phyloP scores from a whole-genome alignment of 352 stramenopile genomes.

The Phytophthora aleatoria region DNA sequence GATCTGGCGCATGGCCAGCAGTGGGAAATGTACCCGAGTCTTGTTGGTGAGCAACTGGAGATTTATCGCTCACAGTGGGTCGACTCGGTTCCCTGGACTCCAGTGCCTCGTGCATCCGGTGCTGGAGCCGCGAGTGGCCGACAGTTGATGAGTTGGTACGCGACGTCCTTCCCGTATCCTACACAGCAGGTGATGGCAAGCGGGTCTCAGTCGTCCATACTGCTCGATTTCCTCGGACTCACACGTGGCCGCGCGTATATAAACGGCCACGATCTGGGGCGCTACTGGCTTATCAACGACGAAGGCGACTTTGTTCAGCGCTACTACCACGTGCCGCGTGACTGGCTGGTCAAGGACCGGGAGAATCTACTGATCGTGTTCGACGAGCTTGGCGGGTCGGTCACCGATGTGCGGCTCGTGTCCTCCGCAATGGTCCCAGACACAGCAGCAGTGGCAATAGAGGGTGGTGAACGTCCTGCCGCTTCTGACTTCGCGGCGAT shows the following conservation, averaged over 20 bases:
- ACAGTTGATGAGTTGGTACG: conserved; percentile 59
- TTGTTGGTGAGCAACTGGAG: conserved; percentile 70
- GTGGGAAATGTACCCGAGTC: conserved; percentile 65
- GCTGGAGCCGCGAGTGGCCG: conserved; percentile 6
- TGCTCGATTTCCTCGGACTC: conserved; percentile 63
- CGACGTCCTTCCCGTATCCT: conserved; percentile 46
- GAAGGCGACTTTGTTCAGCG: conserved; percentile 62
- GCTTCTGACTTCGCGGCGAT: background rate
- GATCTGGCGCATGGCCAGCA: conserved; percentile 29
- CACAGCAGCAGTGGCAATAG: conserved; percentile 3
- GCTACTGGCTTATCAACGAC: conserved; percentile 68
- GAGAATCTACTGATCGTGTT: conserved; percentile 66
- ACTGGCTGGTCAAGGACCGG: conserved; percentile 51
- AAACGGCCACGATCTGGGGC: conserved; percentile 71
- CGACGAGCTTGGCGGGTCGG: conserved; percentile 60
- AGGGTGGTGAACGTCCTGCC: background rate
- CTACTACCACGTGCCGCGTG: conserved; percentile 66
- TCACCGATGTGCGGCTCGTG: conserved; percentile 52
- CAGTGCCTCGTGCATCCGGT: conserved; percentile 3
- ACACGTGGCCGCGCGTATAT: conserved; percentile 64
- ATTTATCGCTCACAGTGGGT: conserved; percentile 56
- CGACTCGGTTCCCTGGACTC: conserved; percentile 55
- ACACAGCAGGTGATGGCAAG: conserved; percentile 1
- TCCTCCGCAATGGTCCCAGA: conserved; percentile 55
- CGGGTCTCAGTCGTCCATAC: conserved; percentile 48